Evolutionary conservation across 345 rosid species (phyloP).

Genomic region (Citrus sp.): DNA sequence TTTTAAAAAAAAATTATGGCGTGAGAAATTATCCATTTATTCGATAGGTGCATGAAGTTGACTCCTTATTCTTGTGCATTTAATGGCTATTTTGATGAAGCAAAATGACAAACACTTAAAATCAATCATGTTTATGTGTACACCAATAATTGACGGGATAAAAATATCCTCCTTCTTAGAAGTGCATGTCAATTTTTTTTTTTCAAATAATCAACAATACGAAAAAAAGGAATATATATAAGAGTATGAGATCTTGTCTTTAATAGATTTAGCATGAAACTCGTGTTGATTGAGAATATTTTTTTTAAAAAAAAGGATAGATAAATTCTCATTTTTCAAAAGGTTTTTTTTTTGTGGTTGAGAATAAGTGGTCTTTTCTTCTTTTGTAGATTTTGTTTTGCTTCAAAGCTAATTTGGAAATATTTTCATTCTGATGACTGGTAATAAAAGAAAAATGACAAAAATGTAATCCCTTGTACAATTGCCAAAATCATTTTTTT

Average conservation of each 20-base stretch:
- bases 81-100: not conserved
- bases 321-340: not conserved
- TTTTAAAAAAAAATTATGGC: not conserved
- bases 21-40: not conserved
- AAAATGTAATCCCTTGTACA: not conserved
- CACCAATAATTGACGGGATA: not conserved
- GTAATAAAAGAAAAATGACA: not conserved
- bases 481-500: not conserved
- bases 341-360: not conserved
- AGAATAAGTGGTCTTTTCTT: not conserved
- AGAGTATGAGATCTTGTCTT: not conserved
- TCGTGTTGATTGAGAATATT: not conserved
- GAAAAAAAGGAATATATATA: not conserved
- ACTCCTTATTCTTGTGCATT: not conserved
- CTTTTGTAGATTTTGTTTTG: not conserved
- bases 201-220: not conserved
- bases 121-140: not conserved
- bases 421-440: not conserved
- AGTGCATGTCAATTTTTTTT: not conserved
- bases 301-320: not conserved
- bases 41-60: not conserved
- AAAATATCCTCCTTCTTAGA: not conserved
- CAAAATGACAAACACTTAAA: slow-evolving; percentile 1
- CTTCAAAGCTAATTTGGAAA: not conserved
- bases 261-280: not conserved